A percentile compares a stretch with the other conserved stretches of the same genome.
Evolutionary conservation across 2,329 filamentous ascomycete species (phyloP).

Genomic region (Basipetospora chlamydospora): DNA sequence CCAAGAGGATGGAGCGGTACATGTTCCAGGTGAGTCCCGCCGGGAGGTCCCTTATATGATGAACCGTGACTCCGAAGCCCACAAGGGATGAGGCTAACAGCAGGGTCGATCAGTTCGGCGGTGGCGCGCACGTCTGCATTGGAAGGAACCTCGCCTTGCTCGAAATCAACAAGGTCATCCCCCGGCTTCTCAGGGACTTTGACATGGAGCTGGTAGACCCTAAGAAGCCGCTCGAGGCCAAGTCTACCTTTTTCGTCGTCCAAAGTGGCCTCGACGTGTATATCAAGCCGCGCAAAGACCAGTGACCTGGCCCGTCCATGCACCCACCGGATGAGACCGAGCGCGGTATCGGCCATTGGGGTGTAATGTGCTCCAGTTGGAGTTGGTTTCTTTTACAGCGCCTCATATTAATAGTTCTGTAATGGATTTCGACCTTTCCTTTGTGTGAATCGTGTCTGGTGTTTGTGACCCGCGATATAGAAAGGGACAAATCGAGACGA

Average conservation of each 20-base stretch:
- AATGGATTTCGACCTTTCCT: too few relatives aligned
- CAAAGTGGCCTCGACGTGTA: slow-evolving; percentile 41
- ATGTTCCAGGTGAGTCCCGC: slow-evolving; percentile 35
- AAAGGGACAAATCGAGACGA: too few relatives aligned
- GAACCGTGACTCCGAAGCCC: background rate
- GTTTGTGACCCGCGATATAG: too few relatives aligned
- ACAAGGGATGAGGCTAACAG: too few relatives aligned
- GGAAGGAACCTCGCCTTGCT: slow-evolving; percentile 38
- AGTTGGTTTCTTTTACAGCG: too few relatives aligned
- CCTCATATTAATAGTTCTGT: too few relatives aligned
- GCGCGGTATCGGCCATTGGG: too few relatives aligned
- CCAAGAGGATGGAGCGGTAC: slow-evolving; percentile 34
- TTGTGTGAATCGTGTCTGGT: too few relatives aligned
- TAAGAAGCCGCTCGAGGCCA: slow-evolving; percentile 32
- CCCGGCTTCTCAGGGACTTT: slow-evolving; percentile 38
- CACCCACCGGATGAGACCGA: too few relatives aligned
- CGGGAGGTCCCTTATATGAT: too few relatives aligned
- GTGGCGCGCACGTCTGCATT: slow-evolving; percentile 38
- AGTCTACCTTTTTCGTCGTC: slow-evolving; percentile 45
- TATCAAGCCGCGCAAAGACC: slow-evolving; percentile 19
- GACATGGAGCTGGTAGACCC: slow-evolving; percentile 37
- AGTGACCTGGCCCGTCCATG: too few relatives aligned
- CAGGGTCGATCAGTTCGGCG: slow-evolving; percentile 33
- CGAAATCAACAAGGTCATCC: slow-evolving; percentile 45
- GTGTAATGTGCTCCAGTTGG: too few relatives aligned